phyloP scores from a whole-genome alignment of 1,284 basidiomycete species.

The Paramarasmius palmivorus region DNA sequence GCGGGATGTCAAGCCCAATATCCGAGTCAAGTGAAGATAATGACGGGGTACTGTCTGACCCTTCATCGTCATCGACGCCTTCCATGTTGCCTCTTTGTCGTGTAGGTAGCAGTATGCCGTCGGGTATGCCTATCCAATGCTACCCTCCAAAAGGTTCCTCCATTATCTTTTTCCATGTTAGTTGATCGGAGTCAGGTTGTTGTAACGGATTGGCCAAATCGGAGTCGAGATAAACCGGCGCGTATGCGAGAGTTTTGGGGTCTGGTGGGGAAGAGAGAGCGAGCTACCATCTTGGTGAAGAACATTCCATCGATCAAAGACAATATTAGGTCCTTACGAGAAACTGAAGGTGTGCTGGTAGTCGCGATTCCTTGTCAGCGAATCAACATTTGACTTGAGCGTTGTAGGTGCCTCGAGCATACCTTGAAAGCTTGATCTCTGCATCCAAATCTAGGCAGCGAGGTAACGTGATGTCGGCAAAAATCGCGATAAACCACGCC shows the following conservation, averaged over 20 bases:
- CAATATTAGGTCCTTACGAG: conserved; percentile 53
- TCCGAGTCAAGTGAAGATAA: conserved; percentile 48
- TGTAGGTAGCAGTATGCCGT: conserved; percentile 48
- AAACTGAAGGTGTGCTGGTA: conserved; percentile 71
- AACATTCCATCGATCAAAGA: not conserved
- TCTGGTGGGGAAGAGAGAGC: conserved; percentile 55
- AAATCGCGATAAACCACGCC: no score
- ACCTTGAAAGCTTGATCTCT: conserved; percentile 68
- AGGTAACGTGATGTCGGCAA: no score
- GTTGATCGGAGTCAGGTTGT: conserved; percentile 23
- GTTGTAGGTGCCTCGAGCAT: conserved; percentile 14
- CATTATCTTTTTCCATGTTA: conserved; percentile 76
- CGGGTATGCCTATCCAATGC: conserved; percentile 71
- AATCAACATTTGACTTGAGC: conserved; percentile 6
- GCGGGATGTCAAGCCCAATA: conserved; percentile 31
- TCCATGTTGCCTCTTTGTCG: conserved; percentile 45
- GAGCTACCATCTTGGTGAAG: conserved; percentile 38
- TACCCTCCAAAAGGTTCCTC: conserved; percentile 80
- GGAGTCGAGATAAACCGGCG: conserved; percentile 50
- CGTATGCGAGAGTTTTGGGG: conserved; percentile 46
- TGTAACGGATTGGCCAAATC: conserved; percentile 44
- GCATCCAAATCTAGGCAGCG: conserved; percentile 73
- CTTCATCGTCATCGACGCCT: conserved; percentile 37
- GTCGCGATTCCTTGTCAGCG: conserved; percentile 44
- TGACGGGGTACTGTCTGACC: conserved; percentile 43